Percentiles rank a stretch among this genome's conserved stretches.
These are phyloP conservation scores for Epichloe glyceriae DNA, from an alignment of 2,329 filamentous ascomycete genomes.

Conservation along the genomic window DNA sequence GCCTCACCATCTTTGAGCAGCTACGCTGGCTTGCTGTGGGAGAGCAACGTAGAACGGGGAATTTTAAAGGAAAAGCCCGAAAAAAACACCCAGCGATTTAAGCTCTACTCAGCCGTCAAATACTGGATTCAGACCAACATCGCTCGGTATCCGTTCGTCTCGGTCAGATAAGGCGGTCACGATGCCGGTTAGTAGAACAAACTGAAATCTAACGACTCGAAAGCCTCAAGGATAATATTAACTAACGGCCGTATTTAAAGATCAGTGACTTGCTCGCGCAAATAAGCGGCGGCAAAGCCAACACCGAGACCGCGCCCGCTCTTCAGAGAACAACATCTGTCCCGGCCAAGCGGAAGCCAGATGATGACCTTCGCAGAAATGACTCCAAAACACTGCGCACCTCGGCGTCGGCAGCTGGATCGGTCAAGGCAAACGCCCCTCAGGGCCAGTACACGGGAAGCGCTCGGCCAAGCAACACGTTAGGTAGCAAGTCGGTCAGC, in stretches of 20 bases:
- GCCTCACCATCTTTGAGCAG: not conserved
- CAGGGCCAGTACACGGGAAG: constrained; percentile 4
- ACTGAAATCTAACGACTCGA: not conserved
- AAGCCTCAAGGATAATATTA: not conserved
- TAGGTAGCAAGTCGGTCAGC: constrained; percentile 13
- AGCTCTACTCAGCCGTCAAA: not conserved
- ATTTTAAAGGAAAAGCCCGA: not conserved
- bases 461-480: constrained; percentile 8
- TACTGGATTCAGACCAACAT: not conserved
- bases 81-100: not conserved
- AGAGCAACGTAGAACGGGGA: not conserved
- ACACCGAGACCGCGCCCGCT: constrained; percentile 20
- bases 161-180: constrained; percentile 6
- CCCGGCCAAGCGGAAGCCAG: constrained; percentile 43
- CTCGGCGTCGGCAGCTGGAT: not conserved
- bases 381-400: constrained; percentile 29
- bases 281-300: constrained; percentile 42
- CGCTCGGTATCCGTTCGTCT: not conserved
- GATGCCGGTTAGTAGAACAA: constrained; percentile 18
- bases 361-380: constrained; percentile 31
- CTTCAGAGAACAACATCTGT: constrained; percentile 14
- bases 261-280: constrained; percentile 33
- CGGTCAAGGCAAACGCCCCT: not conserved
- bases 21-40: constrained; percentile 2
- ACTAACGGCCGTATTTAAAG: constrained; percentile 9